Evolutionary conservation across 2,329 filamentous ascomycete genomes (phyloP).

Genomic region (Fusarium graminum): DNA sequence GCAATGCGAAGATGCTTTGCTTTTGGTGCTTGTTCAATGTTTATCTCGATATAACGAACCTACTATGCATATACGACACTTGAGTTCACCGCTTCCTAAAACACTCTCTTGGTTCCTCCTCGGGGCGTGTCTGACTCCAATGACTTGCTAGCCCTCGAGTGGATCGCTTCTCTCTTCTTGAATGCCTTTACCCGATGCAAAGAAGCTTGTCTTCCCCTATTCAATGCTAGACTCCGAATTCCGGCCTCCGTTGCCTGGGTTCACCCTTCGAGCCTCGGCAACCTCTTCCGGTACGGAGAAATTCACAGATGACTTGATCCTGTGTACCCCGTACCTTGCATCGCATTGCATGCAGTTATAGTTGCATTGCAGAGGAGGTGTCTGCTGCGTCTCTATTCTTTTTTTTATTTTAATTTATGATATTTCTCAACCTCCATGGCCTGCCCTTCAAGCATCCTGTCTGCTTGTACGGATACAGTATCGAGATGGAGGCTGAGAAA

Average conservation of each 20-base stretch:
- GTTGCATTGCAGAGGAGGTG: not conserved
- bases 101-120: not conserved
- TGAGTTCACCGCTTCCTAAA: not conserved
- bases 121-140: conserved; percentile 15
- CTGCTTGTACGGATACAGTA: not conserved
- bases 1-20: not conserved
- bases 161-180: conserved; percentile 16
- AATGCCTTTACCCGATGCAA: conserved; percentile 11
- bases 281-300: conserved; percentile 28
- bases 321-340: conserved; percentile 10
- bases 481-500: conserved; percentile 20
- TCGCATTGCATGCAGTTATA: conserved; percentile 5
- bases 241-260: conserved; percentile 2
- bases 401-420: not conserved
- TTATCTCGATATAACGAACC: not conserved
- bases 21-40: not conserved
- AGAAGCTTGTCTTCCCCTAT: conserved; percentile 25
- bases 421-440: not conserved
- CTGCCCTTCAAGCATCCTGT: not conserved
- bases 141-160: conserved; percentile 5
- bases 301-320: conserved; percentile 12
- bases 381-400: not conserved
- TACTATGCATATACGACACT: not conserved
- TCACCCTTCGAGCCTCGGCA: conserved; percentile 20
- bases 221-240: conserved; percentile 12